Conservation (phyloP, 2,329 filamentous ascomycete species). For the Hypoxylon sp. region DNA sequence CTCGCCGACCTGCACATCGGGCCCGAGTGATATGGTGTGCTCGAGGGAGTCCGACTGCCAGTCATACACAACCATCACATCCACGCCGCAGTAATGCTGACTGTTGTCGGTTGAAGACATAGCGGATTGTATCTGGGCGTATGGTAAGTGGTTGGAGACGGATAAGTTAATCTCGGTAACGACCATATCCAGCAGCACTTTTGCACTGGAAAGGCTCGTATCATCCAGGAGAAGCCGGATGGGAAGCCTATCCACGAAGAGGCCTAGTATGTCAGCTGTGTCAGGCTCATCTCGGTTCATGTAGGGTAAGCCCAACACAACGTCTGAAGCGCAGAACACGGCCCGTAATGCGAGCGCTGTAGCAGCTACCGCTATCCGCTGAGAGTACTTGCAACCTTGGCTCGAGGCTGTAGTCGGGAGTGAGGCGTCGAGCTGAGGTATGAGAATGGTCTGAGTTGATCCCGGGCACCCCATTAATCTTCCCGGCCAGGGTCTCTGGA, state of each 20-base stretch:
- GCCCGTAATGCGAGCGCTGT: neutral
- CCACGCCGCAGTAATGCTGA: constrained; percentile 13
- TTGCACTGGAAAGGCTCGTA: neutral
- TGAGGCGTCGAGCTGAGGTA: neutral
- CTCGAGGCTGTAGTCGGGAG: neutral
- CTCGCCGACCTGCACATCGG: neutral
- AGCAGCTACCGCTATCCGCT: neutral
- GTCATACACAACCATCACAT: constrained; percentile 26
- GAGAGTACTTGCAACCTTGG: neutral
- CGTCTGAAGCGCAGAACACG: neutral
- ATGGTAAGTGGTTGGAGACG: neutral
- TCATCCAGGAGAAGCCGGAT: neutral
- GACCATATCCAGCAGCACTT: neutral
- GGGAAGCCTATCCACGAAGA: constrained; percentile 26
- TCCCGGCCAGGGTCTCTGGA: neutral
- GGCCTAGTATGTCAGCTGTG: constrained; percentile 25
- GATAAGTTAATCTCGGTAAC: neutral
- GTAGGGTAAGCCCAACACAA: constrained; percentile 24
- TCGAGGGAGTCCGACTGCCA: constrained; percentile 23
- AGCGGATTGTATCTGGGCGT: neutral
- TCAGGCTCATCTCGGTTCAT: constrained; percentile 29
- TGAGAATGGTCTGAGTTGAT: neutral
- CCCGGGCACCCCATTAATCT: neutral
- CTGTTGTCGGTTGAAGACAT: neutral
- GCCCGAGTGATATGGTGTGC: constrained; percentile 16